phyloP scores from a whole-genome alignment of 768 basidiomycete genomes.

The Rhizopogon salebrosus region DNA sequence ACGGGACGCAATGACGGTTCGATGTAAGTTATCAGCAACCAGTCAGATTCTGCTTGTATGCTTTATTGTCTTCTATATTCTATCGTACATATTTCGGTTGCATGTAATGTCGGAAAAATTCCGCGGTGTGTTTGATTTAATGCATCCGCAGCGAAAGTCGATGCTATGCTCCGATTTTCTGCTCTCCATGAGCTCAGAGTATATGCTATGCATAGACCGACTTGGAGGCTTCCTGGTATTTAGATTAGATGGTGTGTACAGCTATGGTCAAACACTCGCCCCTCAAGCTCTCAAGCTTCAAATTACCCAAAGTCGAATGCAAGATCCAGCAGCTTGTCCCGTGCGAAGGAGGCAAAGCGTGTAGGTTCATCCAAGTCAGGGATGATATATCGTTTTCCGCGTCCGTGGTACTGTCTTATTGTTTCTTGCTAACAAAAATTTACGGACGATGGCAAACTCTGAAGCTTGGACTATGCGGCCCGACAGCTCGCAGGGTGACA shows the following conservation, averaged over 20 bases:
- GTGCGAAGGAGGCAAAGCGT: neutral
- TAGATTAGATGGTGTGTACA: neutral
- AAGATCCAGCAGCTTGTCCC: neutral
- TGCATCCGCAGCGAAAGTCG: neutral
- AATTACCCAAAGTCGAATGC: neutral
- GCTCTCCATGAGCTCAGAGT: neutral
- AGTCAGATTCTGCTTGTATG: neutral
- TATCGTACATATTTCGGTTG: too few species aligned
- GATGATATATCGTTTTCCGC: neutral
- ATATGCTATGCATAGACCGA: neutral
- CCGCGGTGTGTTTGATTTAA: neutral
- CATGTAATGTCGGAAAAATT: neutral
- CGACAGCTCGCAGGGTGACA: neutral
- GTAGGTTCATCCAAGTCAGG: neutral
- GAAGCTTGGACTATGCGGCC: neutral
- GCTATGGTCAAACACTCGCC: neutral
- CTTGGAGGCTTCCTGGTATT: too few species aligned
- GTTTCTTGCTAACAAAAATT: neutral
- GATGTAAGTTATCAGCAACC: neutral
- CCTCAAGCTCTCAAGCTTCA: neutral
- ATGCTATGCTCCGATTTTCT: neutral
- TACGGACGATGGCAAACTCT: too few species aligned
- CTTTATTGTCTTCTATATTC: neutral
- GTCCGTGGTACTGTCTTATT: neutral
- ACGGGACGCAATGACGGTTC: neutral